Evolutionary conservation across 225 moss, liverwort and hornwort genomes (phyloP), one percentile per base, ranked within the genome.

Genomic region (Physcomitrellopsis africana): DNA sequence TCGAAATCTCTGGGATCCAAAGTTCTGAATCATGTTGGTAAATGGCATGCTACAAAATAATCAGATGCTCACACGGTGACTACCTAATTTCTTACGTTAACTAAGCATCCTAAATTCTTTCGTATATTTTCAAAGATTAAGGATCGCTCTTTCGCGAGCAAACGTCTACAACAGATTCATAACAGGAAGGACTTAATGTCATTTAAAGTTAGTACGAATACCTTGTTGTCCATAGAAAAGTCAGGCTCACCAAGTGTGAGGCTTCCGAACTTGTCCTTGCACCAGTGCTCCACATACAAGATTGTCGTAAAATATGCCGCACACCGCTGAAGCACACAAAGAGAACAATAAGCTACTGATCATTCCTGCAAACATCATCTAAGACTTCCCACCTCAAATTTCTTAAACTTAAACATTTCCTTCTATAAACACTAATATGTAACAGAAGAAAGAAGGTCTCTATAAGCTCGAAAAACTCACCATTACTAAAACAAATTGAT

Each of bases 191-290:
- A n/a, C 18, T 49, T 69, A 51, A 22, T 53, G 9, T 9, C 15
- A 60, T 16, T 60, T 23, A 45, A 81, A 75, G 52, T 60, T 51
- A 73, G 76, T 32, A 69, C 29, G 24, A 14, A 20, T 82, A 96
- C 96, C 92, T 82, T 85, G 62, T 91, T 87, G 72, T 86, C 86
- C 73, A 84, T 90, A 44, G 97, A 99, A 70, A 95, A 99, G 75
- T 99, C 97, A 66, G 97, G 97, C 78, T 94, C 94, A 76, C 97
- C 97, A 74, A 99, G 93, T 9, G 93, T 88, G 60, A 95, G 77
- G 74, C 86, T 89, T 72, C 95, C 90, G 82, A 87, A 94, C 41
- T 82, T 80, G 52, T 99, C 93, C 79, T 90, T 82, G 65, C 97
- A 99, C 97, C 97, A 99, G 75, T 92, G 88, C 78, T 99, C 97